Evolutionary conservation across 1,139 yeast genomes (phyloP), one percentile per base, ranked within the genome.

Genomic region (Candida sp.): DNA sequence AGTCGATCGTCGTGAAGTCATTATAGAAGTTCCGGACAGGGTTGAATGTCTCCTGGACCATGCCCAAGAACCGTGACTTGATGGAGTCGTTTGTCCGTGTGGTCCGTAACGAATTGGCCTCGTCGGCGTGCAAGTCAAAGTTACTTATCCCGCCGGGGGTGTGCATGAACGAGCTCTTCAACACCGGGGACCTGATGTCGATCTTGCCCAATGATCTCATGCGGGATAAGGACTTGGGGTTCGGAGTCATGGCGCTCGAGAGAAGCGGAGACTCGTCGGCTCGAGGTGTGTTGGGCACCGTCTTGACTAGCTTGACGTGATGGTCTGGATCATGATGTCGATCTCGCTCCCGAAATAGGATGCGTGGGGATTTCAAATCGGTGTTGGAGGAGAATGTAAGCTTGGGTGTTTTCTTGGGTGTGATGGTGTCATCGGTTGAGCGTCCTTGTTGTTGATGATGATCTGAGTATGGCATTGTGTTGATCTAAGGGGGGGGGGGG

Each of bases 1-100:
- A 84, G 66, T 84, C 89, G n/a, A 83, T 81, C n/a, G 88, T 83
- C 26, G 89, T 84, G 63, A 83, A 84, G 62, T 84, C 87, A 62
- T 84, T 85, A 61, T 84, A 84, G 66, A 71, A 81, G 57, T 68
- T 71, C 31, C 79, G 56, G 39, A 65, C 52, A 6, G 63, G 46
- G 45, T 60, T 62, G 22, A 68, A 51, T 3, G 61, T 49, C 17
- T 59, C 62, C 3, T 67, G 67, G 8, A 60, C 59, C 8, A 58
- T 46, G 9, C 54, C 57, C 11, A 65, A 47, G 12, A 66, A 48
- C 30, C 59, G 52, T 2, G 69, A 63, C 7, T 58, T 49, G 17
- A 61, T 50, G 5, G 68, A 58, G 32, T 56, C 57, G 40, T 59
- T 59, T 12, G 69, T 61, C 37, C 56, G 55, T 6, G 63, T 54